phyloP scores from a whole-genome alignment of 108 stramenopile species.

The Cyclostephanos tholiformis region DNA sequence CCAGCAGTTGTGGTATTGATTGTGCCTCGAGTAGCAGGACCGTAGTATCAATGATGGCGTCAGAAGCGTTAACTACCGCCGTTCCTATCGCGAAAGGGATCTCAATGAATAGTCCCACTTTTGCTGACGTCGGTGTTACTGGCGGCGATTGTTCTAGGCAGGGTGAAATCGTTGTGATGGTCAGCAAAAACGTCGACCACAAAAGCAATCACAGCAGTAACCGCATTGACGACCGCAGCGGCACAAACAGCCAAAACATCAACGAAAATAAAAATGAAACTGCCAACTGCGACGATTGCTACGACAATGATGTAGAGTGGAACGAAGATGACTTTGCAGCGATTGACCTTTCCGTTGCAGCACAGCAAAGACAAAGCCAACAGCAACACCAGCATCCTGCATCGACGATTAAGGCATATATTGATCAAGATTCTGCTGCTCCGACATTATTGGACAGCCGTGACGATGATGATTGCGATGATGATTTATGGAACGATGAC shows the following conservation, averaged over 20 bases:
- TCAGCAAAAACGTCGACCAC: neutral
- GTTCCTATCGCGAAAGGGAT: neutral
- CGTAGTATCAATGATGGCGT: neutral
- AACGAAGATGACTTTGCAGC: conserved; percentile 52
- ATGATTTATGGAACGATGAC: conserved; percentile 35
- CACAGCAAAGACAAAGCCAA: conserved; percentile 6
- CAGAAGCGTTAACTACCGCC: neutral
- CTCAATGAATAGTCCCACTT: neutral
- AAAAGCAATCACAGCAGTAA: neutral
- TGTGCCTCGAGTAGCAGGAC: neutral
- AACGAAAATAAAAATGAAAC: neutral
- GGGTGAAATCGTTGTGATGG: neutral
- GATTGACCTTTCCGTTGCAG: conserved; percentile 49
- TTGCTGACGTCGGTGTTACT: neutral
- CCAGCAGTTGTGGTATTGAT: neutral
- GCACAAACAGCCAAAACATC: conserved; percentile 11
- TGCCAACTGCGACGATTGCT: conserved; percentile 2
- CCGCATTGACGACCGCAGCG: neutral
- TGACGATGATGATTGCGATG: conserved; percentile 18
- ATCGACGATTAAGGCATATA: neutral
- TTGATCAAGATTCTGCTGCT: neutral
- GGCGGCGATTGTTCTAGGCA: neutral
- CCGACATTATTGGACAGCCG: neutral
- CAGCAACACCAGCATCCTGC: neutral
- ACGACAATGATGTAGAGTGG: conserved; percentile 54